Base-by-base conservation (phyloP, 2,329 filamentous ascomycete species). In the Colletotrichum magnum region DNA sequence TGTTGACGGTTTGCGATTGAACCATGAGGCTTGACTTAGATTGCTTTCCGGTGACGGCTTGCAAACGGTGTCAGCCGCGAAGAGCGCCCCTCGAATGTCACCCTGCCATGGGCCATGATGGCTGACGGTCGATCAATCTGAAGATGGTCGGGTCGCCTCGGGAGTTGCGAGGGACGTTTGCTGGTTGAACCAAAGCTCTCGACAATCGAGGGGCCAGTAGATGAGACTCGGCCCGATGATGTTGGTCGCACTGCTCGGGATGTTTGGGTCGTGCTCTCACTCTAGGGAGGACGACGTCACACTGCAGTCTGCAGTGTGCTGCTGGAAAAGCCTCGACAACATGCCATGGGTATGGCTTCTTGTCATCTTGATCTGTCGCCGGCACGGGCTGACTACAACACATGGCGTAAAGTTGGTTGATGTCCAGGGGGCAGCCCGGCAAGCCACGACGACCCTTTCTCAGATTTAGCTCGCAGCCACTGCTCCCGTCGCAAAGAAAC, bases 1-100 rank as follows among this genome's bases (percentile, higher is more conserved):
- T 51, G 39, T 50, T 32, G 21, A 51, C 48, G 24, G 62, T 66
- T 69, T 66, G 56, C 24, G 18, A 56, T 60, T 66, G 54, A 66
- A 15, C 47, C 50, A 54, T 21, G 47, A 6, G 15, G 48, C 56
- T 56, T 56, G 54, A 28, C 47, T 58, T 21, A n/a, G 52, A 54
- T 24, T 59, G 54, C 24, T 15, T 36, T 18, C n/a, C 15, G 32
- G 41, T 56, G 56, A 53, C 9, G 21, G 4, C 10, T 36, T 43
- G 43, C 51, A 51, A 66, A 69, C 51, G 26, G 62, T 45, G 54
- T 28, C 36, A 52, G 45, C 62, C 51, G 45, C 36, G n/a, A 39
- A 28, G 41, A 21, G 41, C 51, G 51, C 43, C 43, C 16, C 36
- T 26, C 3, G 21, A 58, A 56, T 26, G 12, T 32, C 12, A 16